A percentile compares a stretch with the other conserved stretches of the same genome.
Conservation (phyloP, 2,329 filamentous ascomycete species). For the Nannizziopsis arthrosporioides region DNA sequence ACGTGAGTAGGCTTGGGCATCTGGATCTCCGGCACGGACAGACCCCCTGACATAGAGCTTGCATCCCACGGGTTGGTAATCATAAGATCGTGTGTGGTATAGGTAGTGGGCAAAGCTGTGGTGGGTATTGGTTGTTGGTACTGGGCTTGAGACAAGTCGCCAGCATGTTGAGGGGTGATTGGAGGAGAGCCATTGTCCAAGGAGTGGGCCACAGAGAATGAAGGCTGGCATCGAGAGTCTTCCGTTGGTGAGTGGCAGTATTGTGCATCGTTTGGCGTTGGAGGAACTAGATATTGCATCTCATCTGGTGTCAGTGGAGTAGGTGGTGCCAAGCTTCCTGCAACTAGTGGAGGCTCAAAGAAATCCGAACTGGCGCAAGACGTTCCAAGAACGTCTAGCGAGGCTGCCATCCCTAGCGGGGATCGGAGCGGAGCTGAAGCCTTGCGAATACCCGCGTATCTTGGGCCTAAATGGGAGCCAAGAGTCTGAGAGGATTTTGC, state of each 20-base stretch:
- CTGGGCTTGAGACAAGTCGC: slow-evolving; percentile 29
- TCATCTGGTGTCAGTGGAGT: slow-evolving; percentile 36
- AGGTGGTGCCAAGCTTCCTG: slow-evolving; percentile 30
- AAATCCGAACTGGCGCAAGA: slow-evolving; percentile 25
- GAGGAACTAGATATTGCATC: slow-evolving; percentile 31
- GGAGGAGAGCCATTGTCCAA: slow-evolving; percentile 36
- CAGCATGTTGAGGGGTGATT: slow-evolving; percentile 30
- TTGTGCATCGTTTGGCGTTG: slow-evolving; percentile 28
- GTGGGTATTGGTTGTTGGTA: slow-evolving; percentile 34
- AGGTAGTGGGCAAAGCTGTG: slow-evolving; percentile 20
- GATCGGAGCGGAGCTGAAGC: slow-evolving; percentile 36
- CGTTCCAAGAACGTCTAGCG: slow-evolving; percentile 32
- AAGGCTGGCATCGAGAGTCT: slow-evolving; percentile 19
- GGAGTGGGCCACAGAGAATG: slow-evolving; percentile 30
- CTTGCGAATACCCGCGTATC: slow-evolving; percentile 36
- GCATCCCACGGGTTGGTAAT: slow-evolving; percentile 34
- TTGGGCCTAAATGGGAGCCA: slow-evolving; percentile 22
- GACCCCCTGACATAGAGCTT: slow-evolving; percentile 28
- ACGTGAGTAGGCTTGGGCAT: slow-evolving; percentile 26
- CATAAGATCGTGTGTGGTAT: slow-evolving; percentile 22
- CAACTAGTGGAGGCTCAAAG: slow-evolving; percentile 25
- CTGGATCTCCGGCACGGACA: slow-evolving; percentile 25
- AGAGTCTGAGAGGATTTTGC: slow-evolving; percentile 37
- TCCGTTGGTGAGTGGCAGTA: slow-evolving; percentile 29
- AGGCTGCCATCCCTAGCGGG: slow-evolving; percentile 36